Conservation (phyloP, 2,329 filamentous ascomycete genomes). For the Chrysoporthe deuterocubensis region DNA sequence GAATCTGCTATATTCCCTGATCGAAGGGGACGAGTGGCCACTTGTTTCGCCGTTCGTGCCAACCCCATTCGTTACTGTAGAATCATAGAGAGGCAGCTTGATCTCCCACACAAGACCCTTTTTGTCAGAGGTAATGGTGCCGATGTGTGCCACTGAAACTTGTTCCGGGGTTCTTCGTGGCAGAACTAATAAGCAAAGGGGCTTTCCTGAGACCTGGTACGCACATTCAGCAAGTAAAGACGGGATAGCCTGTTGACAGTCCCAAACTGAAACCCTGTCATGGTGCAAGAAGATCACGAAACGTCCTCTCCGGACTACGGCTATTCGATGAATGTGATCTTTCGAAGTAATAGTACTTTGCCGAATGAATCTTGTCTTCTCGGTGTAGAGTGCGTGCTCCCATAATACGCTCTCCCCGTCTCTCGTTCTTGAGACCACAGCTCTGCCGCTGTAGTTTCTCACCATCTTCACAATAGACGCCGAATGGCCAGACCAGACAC, state of each 20-base stretch:
- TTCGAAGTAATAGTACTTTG: constrained; percentile 70
- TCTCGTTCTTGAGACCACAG: constrained; percentile 79
- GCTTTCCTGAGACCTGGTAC: constrained; percentile 69
- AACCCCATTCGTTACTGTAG: constrained; percentile 29
- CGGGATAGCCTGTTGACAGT: constrained; percentile 67
- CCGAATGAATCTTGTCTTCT: constrained; percentile 61
- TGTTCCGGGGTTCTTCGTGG: constrained; percentile 64
- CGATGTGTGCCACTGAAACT: constrained; percentile 68
- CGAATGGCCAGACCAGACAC: constrained; percentile 84
- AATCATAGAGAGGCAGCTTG: constrained; percentile 55
- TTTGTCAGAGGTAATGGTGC: constrained; percentile 80
- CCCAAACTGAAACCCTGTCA: constrained; percentile 75
- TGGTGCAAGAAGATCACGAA: constrained; percentile 83
- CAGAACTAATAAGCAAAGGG: constrained; percentile 78
- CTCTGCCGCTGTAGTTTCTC: constrained; percentile 78
- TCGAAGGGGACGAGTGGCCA: constrained; percentile 41
- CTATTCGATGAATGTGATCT: constrained; percentile 79
- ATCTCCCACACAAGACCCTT: constrained; percentile 83
- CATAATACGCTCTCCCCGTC: constrained; percentile 82
- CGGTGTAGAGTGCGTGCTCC: constrained; percentile 64
- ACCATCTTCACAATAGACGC: constrained; percentile 82
- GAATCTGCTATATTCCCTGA: constrained; percentile 74
- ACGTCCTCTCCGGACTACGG: constrained; percentile 74
- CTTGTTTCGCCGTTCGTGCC: constrained; percentile 35
- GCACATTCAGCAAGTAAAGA: constrained; percentile 59